Conservation (phyloP, 352 stramenopile genomes). For the Globisporangium nunn region DNA sequence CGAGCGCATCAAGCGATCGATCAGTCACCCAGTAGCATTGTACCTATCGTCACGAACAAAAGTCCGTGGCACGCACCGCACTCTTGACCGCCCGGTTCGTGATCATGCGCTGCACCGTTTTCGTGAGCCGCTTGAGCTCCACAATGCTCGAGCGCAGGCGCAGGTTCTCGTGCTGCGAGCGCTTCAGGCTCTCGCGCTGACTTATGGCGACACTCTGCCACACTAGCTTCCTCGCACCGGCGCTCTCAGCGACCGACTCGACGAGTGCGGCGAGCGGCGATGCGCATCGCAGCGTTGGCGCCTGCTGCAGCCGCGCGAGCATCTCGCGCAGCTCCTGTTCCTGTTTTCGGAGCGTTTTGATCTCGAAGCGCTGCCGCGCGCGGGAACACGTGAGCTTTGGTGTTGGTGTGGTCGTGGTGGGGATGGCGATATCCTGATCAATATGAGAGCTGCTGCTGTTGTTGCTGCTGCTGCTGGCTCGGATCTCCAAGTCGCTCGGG, state of each 20-base stretch:
- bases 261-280: not conserved
- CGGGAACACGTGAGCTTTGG: not conserved
- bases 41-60: not conserved
- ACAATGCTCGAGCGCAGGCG: not conserved
- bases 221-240: not conserved
- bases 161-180: not conserved
- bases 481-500: not conserved
- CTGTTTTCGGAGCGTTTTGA: not conserved
- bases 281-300: not conserved
- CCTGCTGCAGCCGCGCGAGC: not conserved
- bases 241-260: not conserved
- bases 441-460: not conserved
- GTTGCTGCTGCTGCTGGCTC: not conserved
- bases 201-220: not conserved
- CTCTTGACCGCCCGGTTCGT: constrained; percentile 1
- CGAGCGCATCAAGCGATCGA: not conserved
- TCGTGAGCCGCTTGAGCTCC: constrained; percentile 1
- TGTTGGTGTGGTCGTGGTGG: not conserved
- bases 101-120: not conserved
- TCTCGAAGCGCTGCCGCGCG: not conserved
- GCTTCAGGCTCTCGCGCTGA: not conserved
- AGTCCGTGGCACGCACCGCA: not conserved
- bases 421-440: not conserved
- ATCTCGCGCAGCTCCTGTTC: not conserved
- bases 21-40: no score